Evolutionary conservation across 129 eudicot genomes (phyloP), one percentile per base, ranked within the genome.

Genomic region (Tagetes patula): DNA sequence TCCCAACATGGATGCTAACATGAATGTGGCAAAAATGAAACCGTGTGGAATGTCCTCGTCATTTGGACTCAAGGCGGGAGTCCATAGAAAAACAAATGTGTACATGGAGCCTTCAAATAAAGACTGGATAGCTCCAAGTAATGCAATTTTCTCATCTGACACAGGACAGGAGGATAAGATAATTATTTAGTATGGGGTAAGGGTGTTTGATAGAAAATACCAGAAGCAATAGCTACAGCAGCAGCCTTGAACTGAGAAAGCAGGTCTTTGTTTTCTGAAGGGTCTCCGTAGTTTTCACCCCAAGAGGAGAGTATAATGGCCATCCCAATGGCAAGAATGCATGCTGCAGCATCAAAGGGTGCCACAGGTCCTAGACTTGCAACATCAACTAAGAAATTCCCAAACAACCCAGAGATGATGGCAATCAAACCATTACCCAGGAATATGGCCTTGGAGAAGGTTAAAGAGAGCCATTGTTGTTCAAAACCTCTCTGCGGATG

Each of bases 11-110:
- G 96, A 92, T 5, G 96, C 92, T 85, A 92, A 63, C 96, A 92
- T 92, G 87, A 92, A 92, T 55, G 98, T 92, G 20, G 98, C 98
- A 84, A 92, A 92, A 47, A 92, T 87, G 73, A 89, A 89, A 71
- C 98, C 98, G 67, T 92, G 98, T 71, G 98, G 98, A 80, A 92
- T 92, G 13, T 92, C 98, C 67, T 92, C 98, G 61, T 92, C 95
- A 67, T 92, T 92, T 73, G 98, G 98, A 66, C 98, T 92, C 81
- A 92, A 82, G 39, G 98, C 98, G 33, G 98, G 98, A 73, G 98
- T 92, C 98, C 98, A 92, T 50, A 89, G 91, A 79, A 92, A 92
- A 56, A 92, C 98, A 84, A 92, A 92, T 34, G 98, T 89, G 73
- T 92, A 89, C 98, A 92, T 92, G 0, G 98, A 92, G 79, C 98